These are phyloP conservation scores for Aspergillus ochraceoroseus DNA, from an alignment of 2,329 filamentous ascomycete genomes.

Conservation along the genomic window DNA sequence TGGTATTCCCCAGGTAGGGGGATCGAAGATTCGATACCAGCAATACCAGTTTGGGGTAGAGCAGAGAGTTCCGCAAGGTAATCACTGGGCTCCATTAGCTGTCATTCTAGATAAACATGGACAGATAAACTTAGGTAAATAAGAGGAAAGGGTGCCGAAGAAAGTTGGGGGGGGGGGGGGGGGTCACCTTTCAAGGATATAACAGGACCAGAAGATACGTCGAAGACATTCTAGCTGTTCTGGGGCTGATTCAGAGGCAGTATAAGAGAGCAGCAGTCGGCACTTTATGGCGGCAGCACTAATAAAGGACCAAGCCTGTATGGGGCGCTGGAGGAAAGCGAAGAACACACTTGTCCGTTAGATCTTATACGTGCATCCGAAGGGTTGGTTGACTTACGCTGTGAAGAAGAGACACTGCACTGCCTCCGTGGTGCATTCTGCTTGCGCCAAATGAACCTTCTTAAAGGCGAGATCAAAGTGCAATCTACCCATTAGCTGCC, in stretches of 20 bases:
- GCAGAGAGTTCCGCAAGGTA: slow-evolving; percentile 52
- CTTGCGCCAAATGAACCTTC: slow-evolving; percentile 46
- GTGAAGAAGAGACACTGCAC: slow-evolving; percentile 51
- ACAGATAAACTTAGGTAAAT: too few species aligned
- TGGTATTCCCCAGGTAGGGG: slow-evolving; percentile 47
- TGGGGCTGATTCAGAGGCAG: slow-evolving; percentile 29
- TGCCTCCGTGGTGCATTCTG: slow-evolving; percentile 45
- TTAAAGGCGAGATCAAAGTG: slow-evolving; percentile 49
- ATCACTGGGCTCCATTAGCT: slow-evolving; percentile 36
- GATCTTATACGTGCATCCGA: neutral
- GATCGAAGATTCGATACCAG: slow-evolving; percentile 50
- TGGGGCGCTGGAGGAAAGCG: slow-evolving; percentile 48
- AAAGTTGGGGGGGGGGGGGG: too few species aligned
- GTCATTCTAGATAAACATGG: too few species aligned
- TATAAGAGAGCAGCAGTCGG: slow-evolving; percentile 48
- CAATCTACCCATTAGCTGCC: slow-evolving; percentile 39
- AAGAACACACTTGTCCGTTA: slow-evolving; percentile 43
- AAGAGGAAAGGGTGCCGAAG: too few species aligned
- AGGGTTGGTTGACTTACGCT: slow-evolving; percentile 36
- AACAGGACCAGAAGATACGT: slow-evolving; percentile 54
- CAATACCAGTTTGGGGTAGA: slow-evolving; percentile 49
- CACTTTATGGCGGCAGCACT: slow-evolving; percentile 49
- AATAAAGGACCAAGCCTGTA: slow-evolving; percentile 53
- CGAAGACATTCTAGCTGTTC: slow-evolving; percentile 48
- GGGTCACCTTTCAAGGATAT: slow-evolving; percentile 50